phyloP scores from a whole-genome alignment of 2,329 filamentous ascomycete species.

The Penicillium sp. region DNA sequence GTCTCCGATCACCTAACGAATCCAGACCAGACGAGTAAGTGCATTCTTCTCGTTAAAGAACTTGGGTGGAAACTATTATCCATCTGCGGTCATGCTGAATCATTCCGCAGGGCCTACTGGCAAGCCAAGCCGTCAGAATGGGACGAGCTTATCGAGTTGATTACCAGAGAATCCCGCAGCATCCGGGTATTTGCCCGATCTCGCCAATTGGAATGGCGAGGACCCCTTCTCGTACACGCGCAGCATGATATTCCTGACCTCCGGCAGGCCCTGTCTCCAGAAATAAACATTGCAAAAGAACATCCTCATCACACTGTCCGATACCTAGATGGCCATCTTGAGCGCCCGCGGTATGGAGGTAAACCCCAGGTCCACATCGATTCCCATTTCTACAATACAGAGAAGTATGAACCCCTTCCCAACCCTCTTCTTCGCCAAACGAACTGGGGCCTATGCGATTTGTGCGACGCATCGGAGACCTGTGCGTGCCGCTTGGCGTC shows the following conservation, averaged over 20 bases:
- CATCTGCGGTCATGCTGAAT: constrained; percentile 28
- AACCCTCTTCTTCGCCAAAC: constrained; percentile 18
- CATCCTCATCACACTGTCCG: constrained; percentile 17
- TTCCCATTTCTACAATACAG: constrained; percentile 9
- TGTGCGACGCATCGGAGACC: constrained; percentile 11
- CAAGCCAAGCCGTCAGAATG: constrained; percentile 12
- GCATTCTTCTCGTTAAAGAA: constrained; percentile 6
- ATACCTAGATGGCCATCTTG: constrained; percentile 6
- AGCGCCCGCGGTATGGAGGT: constrained; percentile 9
- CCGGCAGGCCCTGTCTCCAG: neutral
- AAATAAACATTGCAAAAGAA: constrained; percentile 8
- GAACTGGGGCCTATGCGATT: constrained; percentile 18
- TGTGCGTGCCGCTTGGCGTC: constrained; percentile 24
- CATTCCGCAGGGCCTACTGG: constrained; percentile 20
- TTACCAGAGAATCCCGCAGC: constrained; percentile 21
- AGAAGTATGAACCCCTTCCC: neutral
- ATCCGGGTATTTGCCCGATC: constrained; percentile 26
- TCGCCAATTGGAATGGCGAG: constrained; percentile 26
- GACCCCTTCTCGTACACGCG: constrained; percentile 1
- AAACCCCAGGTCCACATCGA: constrained; percentile 17
- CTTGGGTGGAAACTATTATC: constrained; percentile 28
- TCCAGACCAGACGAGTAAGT: neutral
- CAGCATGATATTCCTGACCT: constrained; percentile 1
- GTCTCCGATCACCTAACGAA: neutral
- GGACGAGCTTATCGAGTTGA: constrained; percentile 13